Percentiles rank a stretch among this genome's conserved stretches.
Conservation (phyloP, 495 filamentous ascomycete genomes). For the Aspergillus kassunensis region DNA sequence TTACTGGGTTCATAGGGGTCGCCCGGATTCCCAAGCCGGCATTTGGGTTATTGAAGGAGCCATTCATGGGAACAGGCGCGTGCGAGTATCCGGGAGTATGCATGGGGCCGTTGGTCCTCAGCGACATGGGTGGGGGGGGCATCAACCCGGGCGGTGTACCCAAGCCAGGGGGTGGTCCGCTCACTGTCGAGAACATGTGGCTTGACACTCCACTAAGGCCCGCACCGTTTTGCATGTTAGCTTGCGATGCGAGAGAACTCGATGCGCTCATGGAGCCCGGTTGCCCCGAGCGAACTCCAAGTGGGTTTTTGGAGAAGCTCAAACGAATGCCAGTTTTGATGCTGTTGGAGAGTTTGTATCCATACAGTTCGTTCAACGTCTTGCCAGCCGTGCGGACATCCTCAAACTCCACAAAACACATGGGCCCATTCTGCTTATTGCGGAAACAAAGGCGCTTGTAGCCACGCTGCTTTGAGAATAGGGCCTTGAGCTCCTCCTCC, state of each 20-base stretch:
- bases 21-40: slow-evolving; percentile 43
- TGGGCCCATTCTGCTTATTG: slow-evolving; percentile 97
- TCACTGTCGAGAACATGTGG: slow-evolving; percentile 65
- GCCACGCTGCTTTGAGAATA: slow-evolving; percentile 91
- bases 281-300: slow-evolving; percentile 84
- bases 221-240: slow-evolving; percentile 41
- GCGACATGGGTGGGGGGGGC: slow-evolving; percentile 36
- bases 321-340: slow-evolving; percentile 96
- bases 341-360: slow-evolving; percentile 82
- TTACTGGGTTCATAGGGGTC: slow-evolving; percentile 41
- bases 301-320: slow-evolving; percentile 96
- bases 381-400: slow-evolving; percentile 93
- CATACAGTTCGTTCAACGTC: slow-evolving; percentile 87
- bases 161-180: slow-evolving; percentile 71
- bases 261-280: slow-evolving; percentile 50
- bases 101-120: slow-evolving; percentile 35
- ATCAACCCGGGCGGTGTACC: slow-evolving; percentile 63
- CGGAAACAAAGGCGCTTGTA: slow-evolving; percentile 96
- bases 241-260: slow-evolving; percentile 47
- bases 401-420: slow-evolving; percentile 99
- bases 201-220: slow-evolving; percentile 55
- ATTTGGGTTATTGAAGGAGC: slow-evolving; percentile 38
- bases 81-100: slow-evolving; percentile 33
- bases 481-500: slow-evolving; percentile 91
- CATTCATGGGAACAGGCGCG: slow-evolving; percentile 33